Conservation (phyloP, 164 flowering plant species). For the Macadamia integrifolia region DNA sequence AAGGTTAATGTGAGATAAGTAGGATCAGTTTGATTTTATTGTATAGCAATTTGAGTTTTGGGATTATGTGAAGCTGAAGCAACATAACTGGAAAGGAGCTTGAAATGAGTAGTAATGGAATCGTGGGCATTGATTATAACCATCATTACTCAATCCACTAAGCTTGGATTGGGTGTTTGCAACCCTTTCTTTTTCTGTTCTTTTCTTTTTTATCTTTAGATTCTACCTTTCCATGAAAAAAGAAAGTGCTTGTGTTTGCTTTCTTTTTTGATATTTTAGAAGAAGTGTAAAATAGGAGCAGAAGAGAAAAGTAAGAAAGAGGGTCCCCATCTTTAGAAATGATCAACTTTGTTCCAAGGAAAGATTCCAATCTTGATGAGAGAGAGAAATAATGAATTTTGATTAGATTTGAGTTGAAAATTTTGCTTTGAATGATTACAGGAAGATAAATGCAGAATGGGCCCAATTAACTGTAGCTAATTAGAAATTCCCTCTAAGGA, state of each 20-base stretch:
- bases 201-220: constrained; percentile 5
- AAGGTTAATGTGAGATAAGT: constrained; percentile 3
- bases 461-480: not conserved
- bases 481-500: not conserved
- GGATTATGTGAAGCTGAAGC: not conserved
- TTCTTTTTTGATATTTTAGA: not conserved
- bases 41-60: constrained; percentile 1
- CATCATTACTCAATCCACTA: constrained; percentile 27
- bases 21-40: constrained; percentile 11
- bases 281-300: not conserved
- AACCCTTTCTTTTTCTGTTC: too few relatives aligned
- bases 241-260: constrained; percentile 13
- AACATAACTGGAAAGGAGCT: too few relatives aligned
- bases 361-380: not conserved
- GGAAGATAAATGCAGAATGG: not conserved
- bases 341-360: not conserved
- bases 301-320: not conserved
- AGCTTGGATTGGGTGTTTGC: not conserved
- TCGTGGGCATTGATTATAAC: constrained; percentile 16
- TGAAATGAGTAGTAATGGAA: constrained; percentile 2
- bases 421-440: not conserved
- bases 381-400: not conserved
- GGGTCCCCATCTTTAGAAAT: not conserved
- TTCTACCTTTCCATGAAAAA: constrained; percentile 18
- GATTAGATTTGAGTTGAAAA: not conserved